These are phyloP conservation scores for Diaporthe amygdali DNA, from an alignment of 2,329 filamentous ascomycete species.

Conservation along the genomic window DNA sequence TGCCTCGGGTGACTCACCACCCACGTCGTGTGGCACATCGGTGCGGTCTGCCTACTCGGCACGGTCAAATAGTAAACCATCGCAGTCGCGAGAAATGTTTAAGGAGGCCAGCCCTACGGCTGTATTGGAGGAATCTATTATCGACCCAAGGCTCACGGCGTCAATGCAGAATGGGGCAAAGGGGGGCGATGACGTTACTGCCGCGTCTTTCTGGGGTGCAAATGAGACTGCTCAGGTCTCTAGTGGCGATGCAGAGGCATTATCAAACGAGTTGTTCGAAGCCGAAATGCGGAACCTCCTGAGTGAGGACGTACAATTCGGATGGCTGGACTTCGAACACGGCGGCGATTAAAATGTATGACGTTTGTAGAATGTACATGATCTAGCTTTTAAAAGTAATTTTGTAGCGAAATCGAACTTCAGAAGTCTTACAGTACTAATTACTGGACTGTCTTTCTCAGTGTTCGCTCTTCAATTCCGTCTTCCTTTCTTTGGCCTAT, in stretches of 20 bases:
- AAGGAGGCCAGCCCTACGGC: not conserved
- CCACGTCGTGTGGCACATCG: constrained; percentile 16
- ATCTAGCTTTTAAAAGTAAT: not conserved
- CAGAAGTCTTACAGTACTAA: not conserved
- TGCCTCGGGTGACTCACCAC: constrained; percentile 15
- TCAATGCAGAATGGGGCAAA: not conserved
- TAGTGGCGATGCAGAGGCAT: constrained; percentile 19
- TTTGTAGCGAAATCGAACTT: not conserved
- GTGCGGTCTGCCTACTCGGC: constrained; percentile 1
- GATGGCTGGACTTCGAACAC: constrained; percentile 25
- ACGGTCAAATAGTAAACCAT: not conserved
- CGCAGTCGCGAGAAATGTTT: not conserved
- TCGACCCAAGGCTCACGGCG: constrained; percentile 21
- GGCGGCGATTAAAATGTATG: not conserved
- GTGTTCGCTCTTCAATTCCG: too few relatives aligned
- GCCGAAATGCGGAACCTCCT: constrained; percentile 29
- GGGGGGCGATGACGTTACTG: not conserved
- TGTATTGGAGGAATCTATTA: constrained; percentile 10
- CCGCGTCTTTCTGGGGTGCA: constrained; percentile 12
- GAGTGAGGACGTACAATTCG: constrained; percentile 28
- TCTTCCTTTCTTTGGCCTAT: not conserved
- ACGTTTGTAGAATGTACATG: not conserved
- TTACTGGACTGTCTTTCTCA: not conserved
- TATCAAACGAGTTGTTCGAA: constrained; percentile 30
- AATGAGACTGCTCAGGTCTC: not conserved